Percentiles rank a stretch among this genome's conserved stretches.
Conservation (phyloP, 106 monocot species). For the Xerophyta viscosa region DNA sequence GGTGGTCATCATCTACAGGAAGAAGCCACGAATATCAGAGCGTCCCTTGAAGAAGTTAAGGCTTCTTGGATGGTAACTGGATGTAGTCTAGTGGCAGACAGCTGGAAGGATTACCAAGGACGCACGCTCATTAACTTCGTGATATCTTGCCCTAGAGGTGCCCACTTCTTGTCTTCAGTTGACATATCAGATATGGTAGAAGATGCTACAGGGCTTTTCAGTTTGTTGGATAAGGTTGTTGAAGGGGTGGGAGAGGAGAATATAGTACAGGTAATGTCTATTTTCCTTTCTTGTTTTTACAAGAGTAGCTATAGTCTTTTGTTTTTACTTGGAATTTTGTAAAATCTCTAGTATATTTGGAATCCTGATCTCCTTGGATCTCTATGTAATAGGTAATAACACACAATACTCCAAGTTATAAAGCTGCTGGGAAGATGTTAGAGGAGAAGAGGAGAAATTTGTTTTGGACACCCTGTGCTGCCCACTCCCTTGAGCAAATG, state of each 20-base stretch:
- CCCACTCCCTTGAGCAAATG: slow-evolving; percentile 29
- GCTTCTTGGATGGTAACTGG: slow-evolving; percentile 42
- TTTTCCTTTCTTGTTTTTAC: not conserved
- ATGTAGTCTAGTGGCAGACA: slow-evolving; percentile 42
- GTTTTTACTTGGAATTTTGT: too few species aligned
- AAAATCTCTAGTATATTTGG: too few species aligned
- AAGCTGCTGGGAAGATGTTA: slow-evolving; percentile 48
- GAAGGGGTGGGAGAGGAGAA: slow-evolving; percentile 47
- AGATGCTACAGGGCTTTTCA: slow-evolving; percentile 40
- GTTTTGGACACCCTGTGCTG: slow-evolving; percentile 58
- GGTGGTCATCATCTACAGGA: slow-evolving; percentile 39
- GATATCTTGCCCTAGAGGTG: slow-evolving; percentile 48
- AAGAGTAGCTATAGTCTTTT: too few species aligned
- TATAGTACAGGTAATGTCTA: slow-evolving; percentile 44
- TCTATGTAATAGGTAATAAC: slow-evolving; percentile 40
- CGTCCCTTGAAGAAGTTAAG: slow-evolving; percentile 31
- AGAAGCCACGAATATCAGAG: slow-evolving; percentile 27
- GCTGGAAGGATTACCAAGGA: slow-evolving; percentile 38
- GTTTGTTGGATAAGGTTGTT: slow-evolving; percentile 47
- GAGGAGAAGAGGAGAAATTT: slow-evolving; percentile 53
- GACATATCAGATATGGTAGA: slow-evolving; percentile 37
- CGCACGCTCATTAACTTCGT: slow-evolving; percentile 36
- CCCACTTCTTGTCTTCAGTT: slow-evolving; percentile 30
- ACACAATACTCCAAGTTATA: slow-evolving; percentile 28
- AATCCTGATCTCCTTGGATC: too few species aligned